These are phyloP conservation scores for Diplodia mutila DNA, from an alignment of 2,329 filamentous ascomycete species.

Conservation along the genomic window DNA sequence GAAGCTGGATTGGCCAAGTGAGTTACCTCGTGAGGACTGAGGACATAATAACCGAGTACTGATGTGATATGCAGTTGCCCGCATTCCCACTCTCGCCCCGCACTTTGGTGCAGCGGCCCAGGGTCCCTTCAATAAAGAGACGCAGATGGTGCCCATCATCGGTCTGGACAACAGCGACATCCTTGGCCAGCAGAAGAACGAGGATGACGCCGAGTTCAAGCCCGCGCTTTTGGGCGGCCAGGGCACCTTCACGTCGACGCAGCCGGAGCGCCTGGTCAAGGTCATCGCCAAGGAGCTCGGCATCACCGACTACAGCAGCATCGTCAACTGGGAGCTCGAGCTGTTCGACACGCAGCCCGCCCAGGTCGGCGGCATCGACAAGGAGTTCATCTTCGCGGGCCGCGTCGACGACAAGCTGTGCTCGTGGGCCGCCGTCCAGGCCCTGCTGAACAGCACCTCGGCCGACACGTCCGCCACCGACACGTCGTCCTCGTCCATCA, in stretches of 20 bases:
- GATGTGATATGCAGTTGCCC: constrained; percentile 62
- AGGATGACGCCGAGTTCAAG: constrained; percentile 43
- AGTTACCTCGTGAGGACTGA: constrained; percentile 28
- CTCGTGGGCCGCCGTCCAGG: constrained; percentile 87
- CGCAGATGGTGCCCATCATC: constrained; percentile 91
- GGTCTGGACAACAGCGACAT: constrained; percentile 77
- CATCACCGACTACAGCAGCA: constrained; percentile 71
- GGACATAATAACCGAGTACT: constrained; percentile 27
- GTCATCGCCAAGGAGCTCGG: constrained; percentile 79
- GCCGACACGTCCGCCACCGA: constrained; percentile 55
- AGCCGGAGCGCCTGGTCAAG: constrained; percentile 82
- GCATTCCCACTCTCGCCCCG: constrained; percentile 87
- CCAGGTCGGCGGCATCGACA: constrained; percentile 79
- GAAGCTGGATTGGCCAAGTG: constrained; percentile 86
- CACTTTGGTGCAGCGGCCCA: constrained; percentile 79
- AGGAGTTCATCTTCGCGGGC: constrained; percentile 92
- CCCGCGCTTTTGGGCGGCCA: constrained; percentile 58
- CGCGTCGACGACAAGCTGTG: constrained; percentile 98
- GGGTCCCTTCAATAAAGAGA: constrained; percentile 80
- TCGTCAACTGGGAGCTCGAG: constrained; percentile 96
- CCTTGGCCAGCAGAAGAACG: constrained; percentile 30
- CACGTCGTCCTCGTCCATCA: constrained; percentile 62
- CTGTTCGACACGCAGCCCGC: constrained; percentile 90
- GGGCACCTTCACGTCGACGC: constrained; percentile 77
- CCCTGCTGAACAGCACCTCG: constrained; percentile 70